Evolutionary conservation across 768 basidiomycete species (phyloP).

Genomic region (Daedalea quercina): DNA sequence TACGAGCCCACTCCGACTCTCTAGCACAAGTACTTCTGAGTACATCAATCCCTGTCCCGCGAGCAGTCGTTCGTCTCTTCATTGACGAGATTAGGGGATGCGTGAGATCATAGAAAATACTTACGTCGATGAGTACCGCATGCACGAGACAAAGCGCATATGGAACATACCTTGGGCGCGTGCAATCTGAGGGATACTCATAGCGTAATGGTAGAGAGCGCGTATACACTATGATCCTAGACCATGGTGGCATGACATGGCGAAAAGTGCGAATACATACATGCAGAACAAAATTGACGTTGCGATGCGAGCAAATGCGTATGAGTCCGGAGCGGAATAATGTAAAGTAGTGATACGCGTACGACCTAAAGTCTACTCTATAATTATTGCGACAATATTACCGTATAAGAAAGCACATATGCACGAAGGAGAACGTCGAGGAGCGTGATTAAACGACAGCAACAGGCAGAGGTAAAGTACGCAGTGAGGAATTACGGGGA

Average conservation of each 20-base stretch:
- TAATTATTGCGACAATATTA: neutral
- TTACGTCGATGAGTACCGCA: no score
- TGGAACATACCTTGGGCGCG: no score
- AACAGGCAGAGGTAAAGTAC: neutral
- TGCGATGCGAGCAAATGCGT: neutral
- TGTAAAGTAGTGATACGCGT: neutral
- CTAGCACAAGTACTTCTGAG: no score
- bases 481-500: constrained; percentile 1
- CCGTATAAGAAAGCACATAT: neutral
- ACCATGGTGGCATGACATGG: neutral
- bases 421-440: constrained; percentile 1
- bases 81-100: no score
- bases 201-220: neutral
- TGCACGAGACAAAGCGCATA: no score
- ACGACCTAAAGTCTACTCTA: neutral
- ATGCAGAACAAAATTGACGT: neutral
- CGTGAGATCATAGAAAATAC: no score
- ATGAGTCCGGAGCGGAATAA: neutral
- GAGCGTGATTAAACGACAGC: constrained; percentile 3
- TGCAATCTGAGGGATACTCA: neutral
- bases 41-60: no score
- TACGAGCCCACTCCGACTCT: no score
- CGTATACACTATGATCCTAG: neutral
- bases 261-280: constrained; percentile 1
- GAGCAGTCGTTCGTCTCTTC: no score